Evolutionary conservation across 345 rosid genomes (phyloP), one percentile per base, ranked within the genome.

Genomic region (Syzygium aqueum): DNA sequence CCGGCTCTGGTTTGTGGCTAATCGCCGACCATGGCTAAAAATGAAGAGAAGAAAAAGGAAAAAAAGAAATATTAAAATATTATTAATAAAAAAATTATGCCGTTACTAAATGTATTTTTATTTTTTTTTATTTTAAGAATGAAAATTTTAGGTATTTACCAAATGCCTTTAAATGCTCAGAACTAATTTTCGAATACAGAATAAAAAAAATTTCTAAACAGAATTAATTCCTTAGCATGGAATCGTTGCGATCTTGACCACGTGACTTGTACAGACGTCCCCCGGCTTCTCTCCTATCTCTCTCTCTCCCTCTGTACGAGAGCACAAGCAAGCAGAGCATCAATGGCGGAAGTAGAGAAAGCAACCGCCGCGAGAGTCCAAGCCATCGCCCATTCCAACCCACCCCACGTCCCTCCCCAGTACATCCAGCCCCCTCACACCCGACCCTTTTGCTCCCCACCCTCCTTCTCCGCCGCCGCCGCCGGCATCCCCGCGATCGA

Each of bases 391-490:
- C 93, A 92, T 77, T 86, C 91, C 11, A 91, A 93, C 84, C 89
- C 86, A 27, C 84, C 91, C 28, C 91, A 92, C 27, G 96, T 97
- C 25, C 99, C 98, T 54, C 87, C 90, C 50, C 94, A 90, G 51
- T 97, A 94, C 89, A 92, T 97, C 85, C 99, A 97, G 85, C 95
- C 96, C 25, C 94, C 90, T 3, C 89, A 92, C 37, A 86, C 89
- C 85, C 94, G 98, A 27, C 96, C 95, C 49, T 50, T 51, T 53
- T n/a, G 43, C 43, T 54, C 54, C 63, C 27, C 85, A 13, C 94
- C 93, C 37, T 33, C 88, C 86, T 23, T 28, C 37, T 63, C n/a
- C 37, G 27, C 27, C 16, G 43, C 50, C 53, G 3, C 57, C 51
- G 43, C 27, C 86, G 84, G 17, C 87, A 87, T 96, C 73, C 99